These are phyloP conservation scores for Pyricularia sp. DNA, from an alignment of 2,329 filamentous ascomycete genomes.

Conservation along the genomic window DNA sequence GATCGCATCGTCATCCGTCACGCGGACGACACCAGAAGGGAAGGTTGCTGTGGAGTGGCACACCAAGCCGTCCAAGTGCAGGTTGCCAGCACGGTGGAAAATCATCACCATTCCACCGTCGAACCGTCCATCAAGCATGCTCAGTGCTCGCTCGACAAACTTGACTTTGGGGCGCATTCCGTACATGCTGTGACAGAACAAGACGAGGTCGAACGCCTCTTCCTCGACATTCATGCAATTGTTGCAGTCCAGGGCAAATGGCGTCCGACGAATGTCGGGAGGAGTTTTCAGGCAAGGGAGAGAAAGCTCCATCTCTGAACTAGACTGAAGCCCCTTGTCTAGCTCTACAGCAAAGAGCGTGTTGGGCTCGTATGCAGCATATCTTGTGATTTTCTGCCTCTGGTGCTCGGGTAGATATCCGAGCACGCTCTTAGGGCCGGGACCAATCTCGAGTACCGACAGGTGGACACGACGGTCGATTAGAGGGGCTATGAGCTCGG, in stretches of 20 bases:
- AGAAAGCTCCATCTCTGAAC: constrained; percentile 9
- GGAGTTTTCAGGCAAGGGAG: constrained; percentile 26
- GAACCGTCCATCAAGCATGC: constrained; percentile 30
- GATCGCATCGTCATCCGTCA: constrained; percentile 32
- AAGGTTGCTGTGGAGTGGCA: constrained; percentile 36
- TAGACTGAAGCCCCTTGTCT: constrained; percentile 28
- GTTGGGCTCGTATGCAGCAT: constrained; percentile 46
- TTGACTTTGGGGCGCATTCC: constrained; percentile 40
- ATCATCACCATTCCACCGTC: constrained; percentile 30
- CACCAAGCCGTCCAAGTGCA: constrained; percentile 37
- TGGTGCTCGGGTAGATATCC: constrained; percentile 32
- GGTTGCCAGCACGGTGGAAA: constrained; percentile 40
- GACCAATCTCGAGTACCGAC: constrained; percentile 50
- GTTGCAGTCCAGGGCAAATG: constrained; percentile 26
- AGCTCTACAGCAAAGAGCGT: constrained; percentile 31
- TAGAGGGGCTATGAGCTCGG: constrained; percentile 28
- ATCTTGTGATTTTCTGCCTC: constrained; percentile 35
- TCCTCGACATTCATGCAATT: constrained; percentile 12
- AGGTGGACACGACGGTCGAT: constrained; percentile 29
- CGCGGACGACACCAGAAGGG: constrained; percentile 30
- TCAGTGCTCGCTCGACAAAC: constrained; percentile 35
- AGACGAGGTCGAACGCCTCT: constrained; percentile 40
- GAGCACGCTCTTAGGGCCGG: constrained; percentile 46
- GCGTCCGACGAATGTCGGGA: constrained; percentile 25
- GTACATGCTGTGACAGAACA: constrained; percentile 59